Base-by-base conservation (phyloP, 2,329 filamentous ascomycete genomes). In the Curvularia spicifera region DNA sequence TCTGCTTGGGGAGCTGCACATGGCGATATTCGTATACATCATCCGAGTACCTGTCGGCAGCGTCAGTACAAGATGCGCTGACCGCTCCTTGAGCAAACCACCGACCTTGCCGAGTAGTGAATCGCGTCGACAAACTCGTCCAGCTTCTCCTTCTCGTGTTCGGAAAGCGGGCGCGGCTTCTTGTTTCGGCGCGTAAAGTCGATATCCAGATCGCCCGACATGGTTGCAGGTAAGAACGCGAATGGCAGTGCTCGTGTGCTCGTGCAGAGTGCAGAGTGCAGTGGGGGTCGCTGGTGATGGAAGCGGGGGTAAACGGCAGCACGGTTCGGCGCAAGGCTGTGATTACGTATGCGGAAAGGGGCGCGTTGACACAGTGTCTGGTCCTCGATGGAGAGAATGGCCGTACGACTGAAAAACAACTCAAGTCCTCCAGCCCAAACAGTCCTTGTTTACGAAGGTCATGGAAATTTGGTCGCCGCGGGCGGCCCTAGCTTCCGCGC, bases 1-100 rank as follows among this genome's bases (percentile, higher is more conserved):
- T 99, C 69, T 92, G 89, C 81, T 99, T 99, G 43, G 95, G 95
- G 29, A 99, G 87, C 79, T 97, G 93, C 57, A 99, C 95, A 79
- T 99, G 95, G 65, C 95, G 91, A 81, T 99, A 99, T 80, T 99
- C 95, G 79, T 89, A 97, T 78, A 95, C 87, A 79, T 87, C 89
- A 74, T 99, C 95, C 28, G 89, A 93, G 78, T 99, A 99, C 78
- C 95, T 98, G 76, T 33, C 50, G 22, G 39, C 44, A 51, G n/a
- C 26, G 60, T 71, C 62, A 73, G 65, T 63, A 53, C 53, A 43
- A 42, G 48, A 64, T 67, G 66, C 58, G 53, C 51, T 54, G 43
- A 56, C 44, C 31, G 45, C 47, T 40, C 64, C 35, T 48, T 47
- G 29, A 35, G 49, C 61, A 64, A 67, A 65, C 64, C 70, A 74